Evolutionary conservation across 2,329 filamentous ascomycete species (phyloP).

Genomic region (Capronia americana): DNA sequence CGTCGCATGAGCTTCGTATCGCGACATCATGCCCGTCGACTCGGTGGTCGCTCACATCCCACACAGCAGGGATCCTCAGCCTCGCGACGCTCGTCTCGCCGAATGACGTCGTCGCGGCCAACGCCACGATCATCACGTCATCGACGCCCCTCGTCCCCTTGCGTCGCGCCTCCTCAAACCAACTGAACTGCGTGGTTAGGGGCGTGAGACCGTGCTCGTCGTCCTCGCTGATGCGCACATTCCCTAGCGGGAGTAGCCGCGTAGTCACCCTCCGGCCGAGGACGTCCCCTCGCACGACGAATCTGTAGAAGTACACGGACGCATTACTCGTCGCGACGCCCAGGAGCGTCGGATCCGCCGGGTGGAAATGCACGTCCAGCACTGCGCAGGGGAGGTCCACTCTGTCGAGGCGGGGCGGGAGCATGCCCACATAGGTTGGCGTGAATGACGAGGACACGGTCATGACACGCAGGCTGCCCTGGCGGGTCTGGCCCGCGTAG

Average conservation of each 20-base stretch:
- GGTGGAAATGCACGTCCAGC: conserved; percentile 83
- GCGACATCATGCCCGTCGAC: conserved; percentile 13
- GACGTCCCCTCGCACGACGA: conserved; percentile 35
- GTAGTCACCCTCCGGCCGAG: conserved; percentile 29
- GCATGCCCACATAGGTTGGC: conserved; percentile 31
- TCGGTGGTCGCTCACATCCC: conserved; percentile 24
- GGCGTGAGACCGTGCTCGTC: conserved; percentile 32
- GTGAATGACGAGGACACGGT: conserved; percentile 24
- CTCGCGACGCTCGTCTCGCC: conserved; percentile 30
- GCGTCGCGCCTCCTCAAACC: conserved; percentile 28
- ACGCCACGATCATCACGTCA: conserved; percentile 24
- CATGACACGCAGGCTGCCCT: conserved; percentile 34
- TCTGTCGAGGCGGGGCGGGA: conserved; percentile 39
- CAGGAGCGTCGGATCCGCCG: conserved; percentile 62
- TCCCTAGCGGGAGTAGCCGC: conserved; percentile 52
- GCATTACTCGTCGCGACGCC: conserved; percentile 81
- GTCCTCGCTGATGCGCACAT: conserved; percentile 26
- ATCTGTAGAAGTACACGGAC: conserved; percentile 66
- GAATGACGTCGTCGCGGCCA: conserved; percentile 51
- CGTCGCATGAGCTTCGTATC: conserved; percentile 43
- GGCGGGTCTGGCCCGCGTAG: conserved; percentile 27
- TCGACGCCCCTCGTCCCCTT: conserved; percentile 25
- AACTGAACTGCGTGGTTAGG: conserved; percentile 37
- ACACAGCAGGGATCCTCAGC: conserved; percentile 49
- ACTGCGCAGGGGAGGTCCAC: conserved; percentile 65